Base-by-base conservation (phyloP, 768 basidiomycete genomes). In the Hebeloma cylindrosporum region DNA sequence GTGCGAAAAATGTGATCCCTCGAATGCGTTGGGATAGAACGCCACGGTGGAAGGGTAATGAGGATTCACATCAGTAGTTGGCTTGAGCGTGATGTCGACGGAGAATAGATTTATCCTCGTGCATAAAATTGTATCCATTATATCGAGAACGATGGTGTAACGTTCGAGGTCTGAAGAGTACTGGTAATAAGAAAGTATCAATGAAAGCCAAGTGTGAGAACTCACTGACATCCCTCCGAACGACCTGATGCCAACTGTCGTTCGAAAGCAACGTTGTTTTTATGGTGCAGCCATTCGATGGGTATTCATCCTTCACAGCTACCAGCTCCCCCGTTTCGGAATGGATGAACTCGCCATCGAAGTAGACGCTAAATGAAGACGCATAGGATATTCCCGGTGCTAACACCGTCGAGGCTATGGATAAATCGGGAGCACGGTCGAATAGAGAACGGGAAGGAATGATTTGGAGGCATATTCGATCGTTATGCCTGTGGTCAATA, bases 361-460 rank as follows among this genome's bases (percentile, higher is more conserved):
- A 25, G 17, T 50, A 57, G 13, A 57, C 48, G 10, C 49, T 47
- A 40, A 53, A 60, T 5, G 47, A 51, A 40, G 45, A 53, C 25
- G 48, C 37, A 34, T 56, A 55, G 1, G 48, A 16, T 1, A 41
- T 32, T 7, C 39, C 36, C 13, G 51, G 45, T 7, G 45, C 42
- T 10, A 59, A 37, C n/a, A 47, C 39, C 6, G 38, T 30, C n/a
- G 54, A 56, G 5, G 45, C 33, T 16, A 60, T 37, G 5, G 56
- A 50, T 78, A 77, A 27, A 37, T 74, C 73, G 27, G 78, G 79
- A 60, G 77, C 72, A 53, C 79, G 71, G 25, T 75, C 77, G 75
- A 50, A 47, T 23, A 54, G 48, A 17, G 52, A 38, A 7, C 42
- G 43, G 4, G 52, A 38, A 28, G 47, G 50, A 10, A 60, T 51